Evolutionary conservation across 1,284 basidiomycete genomes (phyloP), one percentile per base, ranked within the genome.

Genomic region (Ganoderma sinense): DNA sequence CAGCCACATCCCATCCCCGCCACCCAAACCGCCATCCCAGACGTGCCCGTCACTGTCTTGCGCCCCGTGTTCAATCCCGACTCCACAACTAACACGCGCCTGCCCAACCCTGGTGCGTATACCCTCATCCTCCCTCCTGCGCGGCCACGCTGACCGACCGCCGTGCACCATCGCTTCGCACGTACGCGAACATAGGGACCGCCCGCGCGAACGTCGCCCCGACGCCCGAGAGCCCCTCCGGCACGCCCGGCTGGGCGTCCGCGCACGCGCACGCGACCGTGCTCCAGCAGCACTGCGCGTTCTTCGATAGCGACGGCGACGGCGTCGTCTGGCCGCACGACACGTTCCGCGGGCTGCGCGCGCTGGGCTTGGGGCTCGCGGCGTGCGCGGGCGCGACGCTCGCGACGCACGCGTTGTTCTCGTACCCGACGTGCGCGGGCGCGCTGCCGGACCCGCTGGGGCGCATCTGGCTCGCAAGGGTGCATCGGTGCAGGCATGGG

Each of bases 401-500:
- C 70, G 76, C 85, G 66, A 78, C 86, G 58, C 84, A 87, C 75
- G 64, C 64, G 56, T 71, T 78, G 40, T 72, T 85, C 71, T 82
- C 84, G 56, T 80, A 81, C 66, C 78, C 80, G 29, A 83, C 83
- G 6, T 45, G 78, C 29, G 73, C 76, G 14, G 62, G 64, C 18
- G 64, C 53, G 16, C 40, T 78, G 4, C 83, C 83, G 0, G 86
- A 87, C 67, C 86, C 84, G 0, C 80, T 83, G 71, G 81, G 84
- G 71, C 80, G 86, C 40, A 80, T 87, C 71, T 81, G 81, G 68
- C 64, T 85, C 40, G 74, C 72, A 65, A 81, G 81, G 71, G 83
- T 87, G 58, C 84, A 85, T 62, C 78, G 80, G 20, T 77, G 75
- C 74, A 87, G 87, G 77, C 86, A 87, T 66, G 86, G 86, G 6